Conservation (phyloP, 306 rosid genomes). For the Sechiopsis laciniata region DNA sequence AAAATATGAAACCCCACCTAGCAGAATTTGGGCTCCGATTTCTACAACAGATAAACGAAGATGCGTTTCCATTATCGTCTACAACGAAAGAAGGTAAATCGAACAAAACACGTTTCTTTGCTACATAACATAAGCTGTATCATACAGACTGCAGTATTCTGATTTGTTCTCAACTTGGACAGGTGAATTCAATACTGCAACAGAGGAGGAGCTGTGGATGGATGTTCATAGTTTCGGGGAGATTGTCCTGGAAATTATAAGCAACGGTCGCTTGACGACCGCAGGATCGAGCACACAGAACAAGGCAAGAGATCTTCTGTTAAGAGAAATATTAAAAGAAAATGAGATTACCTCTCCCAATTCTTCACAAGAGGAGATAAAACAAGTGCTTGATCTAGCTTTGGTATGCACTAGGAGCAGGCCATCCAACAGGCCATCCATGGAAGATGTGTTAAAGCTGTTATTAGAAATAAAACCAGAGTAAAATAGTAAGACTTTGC, state of each 20-base stretch:
- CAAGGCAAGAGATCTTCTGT: constrained; percentile 50
- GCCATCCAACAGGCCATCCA: constrained; percentile 59
- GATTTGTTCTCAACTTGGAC: constrained; percentile 22
- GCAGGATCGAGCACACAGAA: constrained; percentile 47
- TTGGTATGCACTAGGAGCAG: constrained; percentile 61
- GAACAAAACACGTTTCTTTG: neutral
- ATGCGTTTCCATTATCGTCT: constrained; percentile 34
- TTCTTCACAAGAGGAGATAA: constrained; percentile 50
- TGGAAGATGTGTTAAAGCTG: constrained; percentile 61
- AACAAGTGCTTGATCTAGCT: constrained; percentile 58
- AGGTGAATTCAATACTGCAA: constrained; percentile 44
- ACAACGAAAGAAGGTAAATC: constrained; percentile 49
- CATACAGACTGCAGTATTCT: neutral
- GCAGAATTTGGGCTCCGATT: constrained; percentile 74
- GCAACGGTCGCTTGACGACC: constrained; percentile 48
- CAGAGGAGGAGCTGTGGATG: constrained; percentile 56
- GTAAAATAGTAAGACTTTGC: constrained; percentile 27
- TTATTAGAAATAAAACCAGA: constrained; percentile 45
- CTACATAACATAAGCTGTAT: constrained; percentile 3
- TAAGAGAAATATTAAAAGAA: constrained; percentile 52
- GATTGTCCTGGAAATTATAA: constrained; percentile 57
- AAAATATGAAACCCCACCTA: constrained; percentile 80
- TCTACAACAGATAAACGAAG: constrained; percentile 45
- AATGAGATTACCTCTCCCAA: constrained; percentile 43
- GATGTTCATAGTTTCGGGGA: constrained; percentile 73